Conservation (phyloP, 2,329 filamentous ascomycete genomes). For the Ceratocystis eucalypticola region DNA sequence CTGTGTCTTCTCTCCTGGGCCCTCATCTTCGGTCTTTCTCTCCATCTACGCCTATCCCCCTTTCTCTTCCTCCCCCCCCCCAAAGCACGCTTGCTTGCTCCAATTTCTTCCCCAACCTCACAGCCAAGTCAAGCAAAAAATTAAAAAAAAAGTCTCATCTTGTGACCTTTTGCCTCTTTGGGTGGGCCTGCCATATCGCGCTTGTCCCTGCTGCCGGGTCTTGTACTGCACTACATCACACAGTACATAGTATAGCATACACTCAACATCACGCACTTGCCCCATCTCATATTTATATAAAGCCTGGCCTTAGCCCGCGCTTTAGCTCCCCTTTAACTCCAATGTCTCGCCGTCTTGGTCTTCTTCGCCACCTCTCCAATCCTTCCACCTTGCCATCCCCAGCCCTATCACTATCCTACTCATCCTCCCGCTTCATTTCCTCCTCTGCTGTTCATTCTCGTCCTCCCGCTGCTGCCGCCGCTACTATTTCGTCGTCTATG, state of each 20-base stretch:
- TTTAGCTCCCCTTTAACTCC: background rate
- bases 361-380: slow-evolving; percentile 11
- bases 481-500: slow-evolving; percentile 8
- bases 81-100: background rate
- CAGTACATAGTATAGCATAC: background rate
- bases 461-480: slow-evolving; percentile 6
- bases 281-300: slow-evolving; percentile 10
- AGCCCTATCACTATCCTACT: background rate
- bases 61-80: background rate
- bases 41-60: background rate
- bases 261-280: background rate
- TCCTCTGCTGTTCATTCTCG: slow-evolving; percentile 11
- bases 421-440: slow-evolving; percentile 17
- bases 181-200: background rate
- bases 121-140: background rate
- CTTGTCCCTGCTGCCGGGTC: background rate
- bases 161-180: slow-evolving; percentile 1
- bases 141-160: background rate
- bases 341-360: slow-evolving; percentile 17
- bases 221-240: slow-evolving; percentile 3
- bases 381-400: slow-evolving; percentile 7
- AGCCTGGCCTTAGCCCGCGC: slow-evolving; percentile 10
- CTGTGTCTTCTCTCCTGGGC: background rate
- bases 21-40: background rate
- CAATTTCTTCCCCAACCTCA: background rate